A percentile compares a stretch with the other conserved stretches of the same genome.
These are phyloP conservation scores for Peronospora belbahrii DNA, from an alignment of 352 stramenopile genomes.

Conservation along the genomic window DNA sequence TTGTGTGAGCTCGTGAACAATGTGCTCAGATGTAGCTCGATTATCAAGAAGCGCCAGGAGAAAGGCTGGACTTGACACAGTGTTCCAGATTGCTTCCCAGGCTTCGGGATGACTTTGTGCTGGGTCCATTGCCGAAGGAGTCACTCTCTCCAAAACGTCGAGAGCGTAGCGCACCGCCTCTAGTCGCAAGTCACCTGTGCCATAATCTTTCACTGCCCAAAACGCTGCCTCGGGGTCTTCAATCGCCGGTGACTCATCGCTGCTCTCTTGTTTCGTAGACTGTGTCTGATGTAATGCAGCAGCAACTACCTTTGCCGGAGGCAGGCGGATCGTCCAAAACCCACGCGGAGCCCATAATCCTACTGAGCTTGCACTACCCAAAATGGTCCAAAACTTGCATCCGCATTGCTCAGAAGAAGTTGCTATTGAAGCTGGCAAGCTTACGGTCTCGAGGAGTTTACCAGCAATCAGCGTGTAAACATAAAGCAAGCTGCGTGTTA, in stretches of 20 bases:
- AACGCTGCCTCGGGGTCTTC: constrained; percentile 33
- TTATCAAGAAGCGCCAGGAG: constrained; percentile 54
- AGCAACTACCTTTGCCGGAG: constrained; percentile 41
- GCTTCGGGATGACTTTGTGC: constrained; percentile 23
- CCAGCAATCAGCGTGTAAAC: constrained; percentile 57
- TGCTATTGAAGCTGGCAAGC: constrained; percentile 20
- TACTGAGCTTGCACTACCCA: constrained; percentile 37
- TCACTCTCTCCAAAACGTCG: constrained; percentile 41
- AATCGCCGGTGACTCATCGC: not conserved
- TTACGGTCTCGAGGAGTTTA: constrained; percentile 28
- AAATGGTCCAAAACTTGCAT: constrained; percentile 46
- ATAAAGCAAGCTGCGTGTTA: constrained; percentile 16
- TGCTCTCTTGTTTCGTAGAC: constrained; percentile 1
- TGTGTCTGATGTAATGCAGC: constrained; percentile 10
- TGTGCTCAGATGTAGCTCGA: constrained; percentile 23
- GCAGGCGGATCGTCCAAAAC: constrained; percentile 62
- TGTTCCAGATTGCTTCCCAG: constrained; percentile 28
- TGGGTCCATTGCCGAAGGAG: constrained; percentile 25
- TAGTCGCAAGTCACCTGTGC: constrained; percentile 34
- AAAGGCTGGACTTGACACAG: constrained; percentile 56
- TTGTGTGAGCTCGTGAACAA: constrained; percentile 54
- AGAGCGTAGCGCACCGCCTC: constrained; percentile 56
- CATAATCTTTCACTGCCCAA: constrained; percentile 40
- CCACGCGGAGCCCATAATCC: constrained; percentile 44
- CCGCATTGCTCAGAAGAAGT: constrained; percentile 1